phyloP scores from a whole-genome alignment of 1,284 basidiomycete species.

The Cutaneotrichosporon dermatis region DNA sequence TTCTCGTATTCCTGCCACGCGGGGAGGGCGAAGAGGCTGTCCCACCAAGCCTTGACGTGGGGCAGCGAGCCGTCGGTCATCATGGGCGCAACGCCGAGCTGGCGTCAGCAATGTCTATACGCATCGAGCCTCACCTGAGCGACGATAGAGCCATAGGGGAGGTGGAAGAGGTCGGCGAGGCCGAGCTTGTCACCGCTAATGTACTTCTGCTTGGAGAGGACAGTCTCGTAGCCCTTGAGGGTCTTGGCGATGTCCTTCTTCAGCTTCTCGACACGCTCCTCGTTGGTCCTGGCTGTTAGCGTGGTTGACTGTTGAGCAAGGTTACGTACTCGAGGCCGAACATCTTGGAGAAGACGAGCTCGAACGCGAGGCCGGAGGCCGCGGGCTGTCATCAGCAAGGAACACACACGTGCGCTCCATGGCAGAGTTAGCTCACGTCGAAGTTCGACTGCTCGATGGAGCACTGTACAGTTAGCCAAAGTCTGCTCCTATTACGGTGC shows the following conservation, averaged over 20 bases:
- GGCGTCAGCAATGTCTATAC: background rate
- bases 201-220: slow-evolving; percentile 56
- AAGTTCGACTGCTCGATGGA: slow-evolving; percentile 56
- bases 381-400: slow-evolving; percentile 20
- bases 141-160: slow-evolving; percentile 48
- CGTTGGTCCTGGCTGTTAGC: slow-evolving; percentile 29
- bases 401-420: too few relatives aligned
- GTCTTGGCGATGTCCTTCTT: slow-evolving; percentile 45
- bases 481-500: too few relatives aligned
- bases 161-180: slow-evolving; percentile 58
- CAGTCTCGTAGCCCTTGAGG: slow-evolving; percentile 55
- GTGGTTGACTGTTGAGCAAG: background rate
- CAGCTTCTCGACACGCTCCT: slow-evolving; percentile 37
- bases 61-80: slow-evolving; percentile 29
- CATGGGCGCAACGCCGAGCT: slow-evolving; percentile 17
- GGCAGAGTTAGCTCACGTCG: slow-evolving; percentile 32
- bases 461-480: slow-evolving; percentile 22
- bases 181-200: slow-evolving; percentile 55
- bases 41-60: slow-evolving; percentile 34
- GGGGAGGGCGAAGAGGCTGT: slow-evolving; percentile 22
- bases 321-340: background rate
- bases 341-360: slow-evolving; percentile 51
- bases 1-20: slow-evolving; percentile 19
- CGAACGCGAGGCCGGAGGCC: slow-evolving; percentile 46
- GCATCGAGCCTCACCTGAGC: background rate